Base-by-base conservation (phyloP, 2,329 filamentous ascomycete species). In the Colletotrichum sp. region DNA sequence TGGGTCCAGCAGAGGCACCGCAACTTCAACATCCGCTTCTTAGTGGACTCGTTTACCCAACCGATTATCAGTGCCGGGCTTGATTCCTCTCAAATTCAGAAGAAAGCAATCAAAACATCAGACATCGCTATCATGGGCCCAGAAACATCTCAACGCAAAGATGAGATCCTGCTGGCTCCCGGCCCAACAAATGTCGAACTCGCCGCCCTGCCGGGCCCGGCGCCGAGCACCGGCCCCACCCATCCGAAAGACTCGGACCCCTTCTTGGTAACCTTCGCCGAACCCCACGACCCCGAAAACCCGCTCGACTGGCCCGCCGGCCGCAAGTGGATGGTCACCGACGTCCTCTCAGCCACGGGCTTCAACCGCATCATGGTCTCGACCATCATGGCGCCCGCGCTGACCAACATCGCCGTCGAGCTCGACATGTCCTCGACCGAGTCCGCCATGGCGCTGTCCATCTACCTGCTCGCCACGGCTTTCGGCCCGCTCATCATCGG, bases 321-420 rank as follows among this genome's bases (percentile, higher is more conserved):
- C 3, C 82, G 81, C 3, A 90, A 90, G 80, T 90, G 89, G 89
- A 83, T 84, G 0, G 86, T 88, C 12, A 90, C 88, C 5, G 80
- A 87, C 64, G 85, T 89, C 5, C 83, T 90, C 1, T 89, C 88
- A 0, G 85, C 86, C 4, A 88, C 87, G 0, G 88, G 88, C 9
- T 89, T 90, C 78, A 89, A 88, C 60, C 87, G 87, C 12, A 89
- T 90, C 74, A 85, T 90, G 77, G 87, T 89, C 0, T 89, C 87
- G 5, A 89, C 88, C 1, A 89, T 90, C 79, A 88, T 90, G 82
- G 88, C 89, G 0, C 88, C 88, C 0, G 88, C 88, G 0, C 78
- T 93, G 30, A 78, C 84, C 2, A 79, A 85, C 2, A 89, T 93
- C 60, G 86, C 87, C 7, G 79, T 80, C 2, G 89, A 92, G 52